Evolutionary conservation across 768 basidiomycete genomes (phyloP).

Genomic region (Boletellus sp.): DNA sequence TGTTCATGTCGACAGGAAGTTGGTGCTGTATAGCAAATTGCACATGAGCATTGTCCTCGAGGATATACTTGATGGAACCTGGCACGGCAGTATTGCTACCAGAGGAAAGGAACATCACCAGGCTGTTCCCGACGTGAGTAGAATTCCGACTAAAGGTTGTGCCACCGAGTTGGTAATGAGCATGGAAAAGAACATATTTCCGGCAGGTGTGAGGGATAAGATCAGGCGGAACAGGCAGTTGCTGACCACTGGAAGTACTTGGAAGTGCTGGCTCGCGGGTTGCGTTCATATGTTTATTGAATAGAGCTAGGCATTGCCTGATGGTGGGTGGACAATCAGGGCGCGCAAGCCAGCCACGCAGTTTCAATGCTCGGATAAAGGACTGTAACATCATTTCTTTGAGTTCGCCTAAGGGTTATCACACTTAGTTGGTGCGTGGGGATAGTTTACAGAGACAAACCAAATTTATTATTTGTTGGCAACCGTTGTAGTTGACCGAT

Average conservation of each 20-base stretch:
- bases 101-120: neutral
- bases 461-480: neutral
- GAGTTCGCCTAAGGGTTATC: too few species aligned
- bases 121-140: neutral
- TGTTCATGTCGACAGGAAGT: neutral
- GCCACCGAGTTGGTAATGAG: too few species aligned
- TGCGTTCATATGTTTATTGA: neutral
- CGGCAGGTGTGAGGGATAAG: too few species aligned
- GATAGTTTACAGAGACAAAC: neutral
- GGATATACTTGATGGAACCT: too few species aligned
- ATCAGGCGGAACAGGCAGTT: too few species aligned
- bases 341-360: neutral
- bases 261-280: too few species aligned
- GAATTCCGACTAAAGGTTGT: neutral
- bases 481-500: neutral
- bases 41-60: neutral
- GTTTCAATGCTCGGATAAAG: neutral
- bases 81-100: too few species aligned
- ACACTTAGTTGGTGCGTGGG: too few species aligned
- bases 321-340: neutral
- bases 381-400: neutral
- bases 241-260: too few species aligned
- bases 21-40: constrained; percentile 6
- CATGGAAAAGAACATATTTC: too few species aligned
- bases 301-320: too few species aligned